Base-by-base conservation (phyloP, 2,329 filamentous ascomycete species). In the Emydomyces testavorans region DNA sequence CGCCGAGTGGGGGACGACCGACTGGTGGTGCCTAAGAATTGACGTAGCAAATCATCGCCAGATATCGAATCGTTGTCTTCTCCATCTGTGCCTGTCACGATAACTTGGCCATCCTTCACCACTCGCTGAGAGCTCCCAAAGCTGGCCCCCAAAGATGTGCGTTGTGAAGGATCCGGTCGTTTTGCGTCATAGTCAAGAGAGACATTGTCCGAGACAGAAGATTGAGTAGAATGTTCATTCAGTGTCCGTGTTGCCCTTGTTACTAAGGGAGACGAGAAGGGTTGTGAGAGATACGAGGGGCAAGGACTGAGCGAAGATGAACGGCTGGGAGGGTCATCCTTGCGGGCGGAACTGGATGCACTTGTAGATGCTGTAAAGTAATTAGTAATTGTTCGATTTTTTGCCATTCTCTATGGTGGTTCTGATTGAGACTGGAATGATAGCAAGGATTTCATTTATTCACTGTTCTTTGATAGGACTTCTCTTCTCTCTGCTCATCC, bases 81-180 rank as follows among this genome's bases (percentile, higher is more conserved):
- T 7, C 83, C 82, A 57, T 89, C 85, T 0, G 85, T 88, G 46
- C 77, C 80, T 38, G 73, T 73, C 34, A 89, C 69, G 2, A 73
- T 61, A 48, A 72, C 63, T 46, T 71, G 61, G 2, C 76, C 76
- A 56, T 74, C 67, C 50, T 69, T 83, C 48, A 82, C 24, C 8
- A 55, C 45, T 15, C 53, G 44, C 44, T 55, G 53, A 10, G 53
- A 55, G 38, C 46, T 52, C 13, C 15, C 31, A 8, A 42, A 37
- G 31, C 46, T 48, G 1, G 46, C 43, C 18, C 37, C 46, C 21
- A 51, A 53, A 4, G 53, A 49, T 16, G 24, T 18, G 20, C 43
- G 23, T 24, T 32, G 31, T 24, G 39, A 32, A 24, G 32, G 10
- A 26, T 11, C 6, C 10, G 20, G 6, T 4, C 31, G 21, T 16